Conservation (phyloP, 345 rosid genomes). For the Jatropha curcas region DNA sequence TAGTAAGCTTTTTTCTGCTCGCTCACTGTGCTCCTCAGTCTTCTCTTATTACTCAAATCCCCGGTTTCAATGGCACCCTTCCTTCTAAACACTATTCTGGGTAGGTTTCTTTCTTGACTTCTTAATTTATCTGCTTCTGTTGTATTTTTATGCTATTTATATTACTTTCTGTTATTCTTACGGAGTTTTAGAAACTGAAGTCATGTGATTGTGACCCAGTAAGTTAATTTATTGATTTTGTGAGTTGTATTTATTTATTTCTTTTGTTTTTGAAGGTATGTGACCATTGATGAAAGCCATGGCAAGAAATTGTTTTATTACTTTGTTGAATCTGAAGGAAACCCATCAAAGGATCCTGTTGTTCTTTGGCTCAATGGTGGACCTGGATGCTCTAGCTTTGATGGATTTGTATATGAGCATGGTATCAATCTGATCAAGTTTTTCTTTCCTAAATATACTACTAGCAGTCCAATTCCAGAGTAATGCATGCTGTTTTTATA, state of each 20-base stretch:
- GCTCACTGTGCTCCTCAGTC: constrained; percentile 52
- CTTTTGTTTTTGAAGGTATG: constrained; percentile 50
- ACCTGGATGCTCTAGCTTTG: constrained; percentile 97
- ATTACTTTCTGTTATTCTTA: not conserved
- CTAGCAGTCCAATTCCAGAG: not conserved
- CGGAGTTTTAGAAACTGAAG: not conserved
- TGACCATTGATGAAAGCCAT: constrained; percentile 49
- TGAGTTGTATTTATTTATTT: constrained; percentile 5
- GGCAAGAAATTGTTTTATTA: constrained; percentile 73
- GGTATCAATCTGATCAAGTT: constrained; percentile 38
- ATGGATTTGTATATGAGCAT: constrained; percentile 82
- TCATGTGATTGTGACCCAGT: not conserved
- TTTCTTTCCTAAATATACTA: not conserved
- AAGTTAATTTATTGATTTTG: not conserved
- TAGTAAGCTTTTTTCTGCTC: constrained; percentile 21
- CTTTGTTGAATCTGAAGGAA: constrained; percentile 72
- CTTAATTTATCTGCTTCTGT: not conserved
- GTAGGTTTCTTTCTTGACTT: constrained; percentile 27
- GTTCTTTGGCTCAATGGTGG: constrained; percentile 98
- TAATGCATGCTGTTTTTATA: not conserved
- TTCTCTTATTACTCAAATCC: constrained; percentile 59
- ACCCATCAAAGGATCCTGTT: constrained; percentile 68
- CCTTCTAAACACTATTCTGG: constrained; percentile 91
- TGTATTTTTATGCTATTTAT: not conserved
- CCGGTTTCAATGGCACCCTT: constrained; percentile 61